Evolutionary conservation across 345 rosid species (phyloP).

Genomic region (Stellera chamaejasme): DNA sequence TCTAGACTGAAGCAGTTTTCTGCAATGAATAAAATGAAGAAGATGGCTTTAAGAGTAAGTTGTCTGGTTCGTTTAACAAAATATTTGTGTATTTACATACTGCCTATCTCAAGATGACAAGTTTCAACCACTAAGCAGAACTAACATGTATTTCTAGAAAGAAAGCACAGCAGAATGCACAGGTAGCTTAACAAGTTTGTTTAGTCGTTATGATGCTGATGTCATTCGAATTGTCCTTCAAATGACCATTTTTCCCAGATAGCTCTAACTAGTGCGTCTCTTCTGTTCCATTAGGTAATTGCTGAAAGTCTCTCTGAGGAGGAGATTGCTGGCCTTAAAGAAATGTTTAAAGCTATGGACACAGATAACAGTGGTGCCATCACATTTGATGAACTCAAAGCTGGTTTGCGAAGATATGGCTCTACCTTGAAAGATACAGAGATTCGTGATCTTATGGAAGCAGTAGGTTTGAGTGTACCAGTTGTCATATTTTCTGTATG

Average conservation of each 20-base stretch:
- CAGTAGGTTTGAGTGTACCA: slow-evolving; percentile 40
- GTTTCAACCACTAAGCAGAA: too few species aligned
- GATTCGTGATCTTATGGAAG: slow-evolving; percentile 96
- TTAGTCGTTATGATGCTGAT: neutral
- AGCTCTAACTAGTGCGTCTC: slow-evolving; percentile 2
- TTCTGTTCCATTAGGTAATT: slow-evolving; percentile 60
- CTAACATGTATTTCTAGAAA: too few species aligned
- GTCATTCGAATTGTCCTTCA: neutral
- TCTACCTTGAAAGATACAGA: slow-evolving; percentile 93
- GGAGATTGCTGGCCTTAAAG: slow-evolving; percentile 94
- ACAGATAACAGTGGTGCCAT: slow-evolving; percentile 96
- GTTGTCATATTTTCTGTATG: too few species aligned
- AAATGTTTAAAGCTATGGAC: slow-evolving; percentile 93
- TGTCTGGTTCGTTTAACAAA: neutral
- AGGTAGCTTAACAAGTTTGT: neutral
- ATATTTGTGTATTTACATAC: too few species aligned
- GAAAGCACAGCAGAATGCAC: too few species aligned
- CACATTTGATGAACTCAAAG: slow-evolving; percentile 95
- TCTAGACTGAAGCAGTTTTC: slow-evolving; percentile 97
- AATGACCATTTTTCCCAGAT: neutral
- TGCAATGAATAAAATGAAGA: slow-evolving; percentile 96
- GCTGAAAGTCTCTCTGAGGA: slow-evolving; percentile 98
- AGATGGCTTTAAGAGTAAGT: slow-evolving; percentile 94
- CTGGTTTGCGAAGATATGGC: slow-evolving; percentile 92
- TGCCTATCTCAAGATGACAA: too few species aligned